Evolutionary conservation across 1,139 yeast species (phyloP).

Genomic region (Blastobotrys buckinghamii): DNA sequence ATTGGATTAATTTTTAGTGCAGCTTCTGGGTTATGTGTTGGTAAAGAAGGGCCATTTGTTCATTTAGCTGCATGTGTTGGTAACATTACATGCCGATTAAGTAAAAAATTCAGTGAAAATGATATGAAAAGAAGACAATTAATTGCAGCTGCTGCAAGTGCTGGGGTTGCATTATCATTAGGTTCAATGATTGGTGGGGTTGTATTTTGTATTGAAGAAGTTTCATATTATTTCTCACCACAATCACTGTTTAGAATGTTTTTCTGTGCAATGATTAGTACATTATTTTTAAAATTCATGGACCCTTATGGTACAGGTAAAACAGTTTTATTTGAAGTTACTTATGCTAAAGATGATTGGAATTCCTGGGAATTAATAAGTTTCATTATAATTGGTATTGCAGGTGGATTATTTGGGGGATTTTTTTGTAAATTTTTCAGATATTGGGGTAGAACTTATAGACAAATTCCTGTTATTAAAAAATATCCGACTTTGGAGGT

Average conservation of each 20-base stretch:
- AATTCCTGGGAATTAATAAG: conserved; percentile 42
- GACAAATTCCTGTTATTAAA: conserved; percentile 35
- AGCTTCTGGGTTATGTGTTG: conserved; percentile 60
- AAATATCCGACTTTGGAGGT: conserved; percentile 47
- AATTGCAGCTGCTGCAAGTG: conserved; percentile 58
- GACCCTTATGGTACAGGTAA: conserved; percentile 63
- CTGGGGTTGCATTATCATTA: conserved; percentile 67
- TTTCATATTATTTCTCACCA: conserved; percentile 53
- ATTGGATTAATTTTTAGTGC: conserved; percentile 51
- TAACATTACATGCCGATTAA: conserved; percentile 49
- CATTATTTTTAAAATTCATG: conserved; percentile 49
- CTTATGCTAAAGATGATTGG: conserved; percentile 51
- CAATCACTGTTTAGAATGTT: conserved; percentile 54
- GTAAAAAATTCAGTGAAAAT: conserved; percentile 45
- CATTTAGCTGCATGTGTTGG: conserved; percentile 67
- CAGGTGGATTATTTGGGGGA: conserved; percentile 58
- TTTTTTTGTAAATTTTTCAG: conserved; percentile 44
- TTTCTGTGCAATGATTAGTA: conserved; percentile 55
- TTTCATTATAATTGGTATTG: conserved; percentile 47
- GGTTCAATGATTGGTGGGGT: conserved; percentile 71
- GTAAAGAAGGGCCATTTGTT: conserved; percentile 71
- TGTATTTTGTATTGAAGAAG: conserved; percentile 58
- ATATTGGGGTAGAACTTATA: conserved; percentile 44
- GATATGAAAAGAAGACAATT: conserved; percentile 54
- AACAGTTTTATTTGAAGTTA: conserved; percentile 52